Evolutionary conservation across 208 protist species (phyloP), one percentile per base, ranked within the genome.

Genomic region (Angomonas ambiguus): DNA sequence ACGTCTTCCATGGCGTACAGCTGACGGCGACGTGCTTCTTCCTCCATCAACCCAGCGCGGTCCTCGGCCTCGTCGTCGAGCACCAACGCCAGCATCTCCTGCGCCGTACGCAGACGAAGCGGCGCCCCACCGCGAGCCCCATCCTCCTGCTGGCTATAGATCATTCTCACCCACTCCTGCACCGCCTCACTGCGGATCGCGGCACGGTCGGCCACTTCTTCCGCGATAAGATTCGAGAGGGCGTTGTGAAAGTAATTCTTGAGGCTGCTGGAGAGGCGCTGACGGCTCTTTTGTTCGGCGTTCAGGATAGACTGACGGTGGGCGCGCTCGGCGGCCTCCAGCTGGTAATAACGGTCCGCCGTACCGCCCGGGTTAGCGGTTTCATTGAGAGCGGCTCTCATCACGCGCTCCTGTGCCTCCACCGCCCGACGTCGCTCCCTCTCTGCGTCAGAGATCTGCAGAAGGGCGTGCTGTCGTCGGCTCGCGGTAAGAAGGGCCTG

Each of bases 1-100:
- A 82, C 57, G 28, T 73, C 74, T 59, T 91, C 84, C 20, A 73
- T 76, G 51, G 65, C 71, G 56, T 86, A 91, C 33, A 91, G 63
- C 32, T 32, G 33, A 11, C 81, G 84, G 45, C 82, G 84, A 35
- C 79, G 82, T 1, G 31, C 41, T 62, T 91, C 83, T 53, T 90
- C 83, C 28, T 75, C 72, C 3, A 62, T 42, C 41, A 90, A 67
- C 59, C 77, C 72, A 32, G 41, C 45, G 25, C 88, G 79, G 35
- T 75, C 79, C 0, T 55, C 65, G 1, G 53, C 67, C 72, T 94
- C 88, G 57, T 87, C 83, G 8, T 60, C 71, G 13, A 65, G 11
- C 20, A 94, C 28, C 42, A 74, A 42, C 30, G 58, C 4, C 66
- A 77, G 18, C 61, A 89, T 38, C 68, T 67, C 62, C 51, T 34